Percentiles rank a stretch among this genome's conserved stretches.
Conservation (phyloP, 495 filamentous ascomycete species). For the Cercophora newfieldiana region DNA sequence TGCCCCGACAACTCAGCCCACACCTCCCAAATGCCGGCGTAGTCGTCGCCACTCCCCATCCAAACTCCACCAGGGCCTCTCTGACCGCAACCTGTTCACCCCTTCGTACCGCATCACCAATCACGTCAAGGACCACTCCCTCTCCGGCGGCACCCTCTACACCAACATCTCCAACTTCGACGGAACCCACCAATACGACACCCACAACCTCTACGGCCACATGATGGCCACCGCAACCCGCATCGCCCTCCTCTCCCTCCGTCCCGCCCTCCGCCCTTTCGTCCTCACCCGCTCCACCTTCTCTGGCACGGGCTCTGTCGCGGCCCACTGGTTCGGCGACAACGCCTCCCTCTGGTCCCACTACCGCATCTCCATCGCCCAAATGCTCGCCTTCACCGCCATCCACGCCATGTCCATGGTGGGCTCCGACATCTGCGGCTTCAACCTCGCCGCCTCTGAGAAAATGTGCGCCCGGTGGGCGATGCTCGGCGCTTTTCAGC, state of each 20-base stretch:
- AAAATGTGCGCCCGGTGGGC: constrained; percentile 84
- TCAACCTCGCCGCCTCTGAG: constrained; percentile 66
- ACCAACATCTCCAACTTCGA: constrained; percentile 75
- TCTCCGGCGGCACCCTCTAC: constrained; percentile 68
- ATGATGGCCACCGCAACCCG: constrained; percentile 75
- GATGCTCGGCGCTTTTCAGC: constrained; percentile 71
- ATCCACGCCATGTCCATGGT: constrained; percentile 84
- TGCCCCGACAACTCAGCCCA: background rate
- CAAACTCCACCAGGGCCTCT: constrained; percentile 49
- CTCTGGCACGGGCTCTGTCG: constrained; percentile 65
- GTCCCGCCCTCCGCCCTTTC: constrained; percentile 65
- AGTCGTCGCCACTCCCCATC: background rate
- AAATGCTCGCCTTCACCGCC: constrained; percentile 70
- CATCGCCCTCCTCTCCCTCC: constrained; percentile 64
- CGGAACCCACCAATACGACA: constrained; percentile 70
- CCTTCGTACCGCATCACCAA: constrained; percentile 76
- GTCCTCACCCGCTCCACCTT: constrained; percentile 63
- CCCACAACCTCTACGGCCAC: constrained; percentile 83
- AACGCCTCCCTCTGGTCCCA: constrained; percentile 74
- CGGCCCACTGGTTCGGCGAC: constrained; percentile 90
- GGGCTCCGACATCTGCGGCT: constrained; percentile 83
- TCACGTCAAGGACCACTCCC: constrained; percentile 60
- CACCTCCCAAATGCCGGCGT: background rate
- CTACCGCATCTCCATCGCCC: constrained; percentile 68
- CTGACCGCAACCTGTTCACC: constrained; percentile 63